Conservation (phyloP, 441 rosid genomes). For the Pelargonium citronellum region DNA sequence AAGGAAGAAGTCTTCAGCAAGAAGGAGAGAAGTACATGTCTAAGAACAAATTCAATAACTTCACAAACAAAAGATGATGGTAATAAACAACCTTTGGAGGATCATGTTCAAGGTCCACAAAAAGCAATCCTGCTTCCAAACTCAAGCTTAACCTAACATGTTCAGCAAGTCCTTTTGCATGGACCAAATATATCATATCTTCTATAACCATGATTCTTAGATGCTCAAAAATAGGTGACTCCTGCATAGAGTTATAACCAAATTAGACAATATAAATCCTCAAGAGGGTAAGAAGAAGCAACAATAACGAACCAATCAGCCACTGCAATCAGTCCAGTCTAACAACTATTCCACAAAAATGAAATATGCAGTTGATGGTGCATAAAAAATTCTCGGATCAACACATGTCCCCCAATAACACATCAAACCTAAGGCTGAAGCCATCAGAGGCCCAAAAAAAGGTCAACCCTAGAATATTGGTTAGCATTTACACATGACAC, state of each 20-base stretch:
- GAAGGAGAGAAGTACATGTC: conserved; percentile 11
- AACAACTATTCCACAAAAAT: neutral
- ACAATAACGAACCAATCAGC: too few species aligned
- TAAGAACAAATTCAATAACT: neutral
- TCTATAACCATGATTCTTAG: conserved; percentile 73
- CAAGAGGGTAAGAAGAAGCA: conserved; percentile 6
- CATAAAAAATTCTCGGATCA: neutral
- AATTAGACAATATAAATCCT: neutral
- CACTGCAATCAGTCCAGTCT: neutral
- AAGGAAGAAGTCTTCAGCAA: conserved; percentile 14
- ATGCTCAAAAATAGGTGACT: conserved; percentile 42
- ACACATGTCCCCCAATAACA: neutral
- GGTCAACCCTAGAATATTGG: too few species aligned
- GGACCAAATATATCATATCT: conserved; percentile 82
- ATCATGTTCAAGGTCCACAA: conserved; percentile 72
- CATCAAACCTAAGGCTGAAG: neutral
- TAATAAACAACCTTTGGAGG: conserved; percentile 66
- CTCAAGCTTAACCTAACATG: conserved; percentile 52
- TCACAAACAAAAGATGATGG: neutral
- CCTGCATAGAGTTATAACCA: conserved; percentile 30
- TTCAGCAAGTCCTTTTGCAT: conserved; percentile 48
- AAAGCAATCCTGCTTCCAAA: conserved; percentile 42
- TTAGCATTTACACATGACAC: too few species aligned
- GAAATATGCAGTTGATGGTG: neutral
- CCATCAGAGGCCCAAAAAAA: too few species aligned